These are phyloP conservation scores for Hura crepitans DNA, from an alignment of 441 rosid genomes.

Conservation along the genomic window DNA sequence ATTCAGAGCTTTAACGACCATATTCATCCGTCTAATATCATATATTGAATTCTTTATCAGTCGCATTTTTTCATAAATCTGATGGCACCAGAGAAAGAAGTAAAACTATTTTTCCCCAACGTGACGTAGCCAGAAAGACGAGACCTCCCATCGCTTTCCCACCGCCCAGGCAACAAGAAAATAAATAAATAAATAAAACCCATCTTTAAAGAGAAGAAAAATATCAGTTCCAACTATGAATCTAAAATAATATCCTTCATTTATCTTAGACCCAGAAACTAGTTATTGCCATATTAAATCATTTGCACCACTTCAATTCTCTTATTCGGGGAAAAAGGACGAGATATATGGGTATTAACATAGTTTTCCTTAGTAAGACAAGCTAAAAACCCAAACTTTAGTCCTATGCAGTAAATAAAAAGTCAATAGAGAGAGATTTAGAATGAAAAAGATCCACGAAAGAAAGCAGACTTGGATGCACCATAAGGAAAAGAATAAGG, in stretches of 20 bases:
- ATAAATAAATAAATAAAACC: too few species aligned
- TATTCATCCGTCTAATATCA: too few species aligned
- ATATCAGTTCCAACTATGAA: neutral
- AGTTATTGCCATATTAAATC: neutral
- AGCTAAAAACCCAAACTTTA: constrained; percentile 5
- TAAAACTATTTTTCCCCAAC: neutral
- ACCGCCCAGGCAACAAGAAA: neutral
- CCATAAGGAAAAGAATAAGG: neutral
- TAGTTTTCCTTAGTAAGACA: neutral
- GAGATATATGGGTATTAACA: neutral
- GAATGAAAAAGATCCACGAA: neutral
- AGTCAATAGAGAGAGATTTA: neutral
- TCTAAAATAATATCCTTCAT: neutral
- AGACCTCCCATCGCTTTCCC: too few species aligned
- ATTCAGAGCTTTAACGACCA: neutral
- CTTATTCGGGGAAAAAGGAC: too few species aligned
- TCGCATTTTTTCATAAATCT: neutral
- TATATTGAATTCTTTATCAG: neutral
- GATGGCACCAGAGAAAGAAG: neutral
- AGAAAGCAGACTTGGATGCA: neutral
- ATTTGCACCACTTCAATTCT: too few species aligned
- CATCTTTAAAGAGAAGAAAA: neutral
- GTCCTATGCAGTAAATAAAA: neutral
- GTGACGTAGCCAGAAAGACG: neutral
- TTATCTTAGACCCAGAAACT: neutral